Conservation (phyloP, 2,329 filamentous ascomycete genomes). For the Neurospora sp. region DNA sequence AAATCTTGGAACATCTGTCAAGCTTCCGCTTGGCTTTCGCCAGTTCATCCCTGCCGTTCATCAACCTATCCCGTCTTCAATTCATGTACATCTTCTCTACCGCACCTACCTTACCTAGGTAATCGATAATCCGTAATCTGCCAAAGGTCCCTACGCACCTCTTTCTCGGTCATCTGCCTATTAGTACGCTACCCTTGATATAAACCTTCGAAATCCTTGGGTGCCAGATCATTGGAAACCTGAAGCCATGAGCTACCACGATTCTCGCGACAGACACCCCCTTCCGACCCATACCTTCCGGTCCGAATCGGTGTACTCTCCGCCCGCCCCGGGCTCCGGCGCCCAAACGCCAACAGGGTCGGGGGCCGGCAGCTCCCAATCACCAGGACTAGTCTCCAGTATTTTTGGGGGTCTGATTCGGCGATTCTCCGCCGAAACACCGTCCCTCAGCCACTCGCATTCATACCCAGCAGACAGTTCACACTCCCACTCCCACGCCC, state of each 20-base stretch:
- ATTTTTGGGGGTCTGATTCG: slow-evolving; percentile 57
- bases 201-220: background rate
- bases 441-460: slow-evolving; percentile 15
- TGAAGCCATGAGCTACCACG: slow-evolving; percentile 15
- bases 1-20: background rate
- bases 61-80: background rate
- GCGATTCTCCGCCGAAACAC: slow-evolving; percentile 49
- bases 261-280: slow-evolving; percentile 3
- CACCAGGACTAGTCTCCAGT: slow-evolving; percentile 20
- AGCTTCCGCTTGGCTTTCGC: background rate
- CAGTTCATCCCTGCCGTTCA: background rate
- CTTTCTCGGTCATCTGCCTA: background rate
- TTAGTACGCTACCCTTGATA: background rate
- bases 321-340: slow-evolving; percentile 19
- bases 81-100: background rate
- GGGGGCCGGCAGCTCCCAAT: slow-evolving; percentile 4
- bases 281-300: slow-evolving; percentile 10
- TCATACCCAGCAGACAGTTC: slow-evolving; percentile 7
- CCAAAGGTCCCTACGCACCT: background rate
- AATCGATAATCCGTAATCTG: background rate
- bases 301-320: slow-evolving; percentile 8
- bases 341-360: slow-evolving; percentile 18
- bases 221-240: background rate
- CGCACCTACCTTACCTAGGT: background rate
- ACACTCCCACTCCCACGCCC: slow-evolving; percentile 16